Percentiles rank a stretch among this genome's conserved stretches.
phyloP scores from a whole-genome alignment of 1,284 basidiomycete genomes.

The Athelia psychrophila region DNA sequence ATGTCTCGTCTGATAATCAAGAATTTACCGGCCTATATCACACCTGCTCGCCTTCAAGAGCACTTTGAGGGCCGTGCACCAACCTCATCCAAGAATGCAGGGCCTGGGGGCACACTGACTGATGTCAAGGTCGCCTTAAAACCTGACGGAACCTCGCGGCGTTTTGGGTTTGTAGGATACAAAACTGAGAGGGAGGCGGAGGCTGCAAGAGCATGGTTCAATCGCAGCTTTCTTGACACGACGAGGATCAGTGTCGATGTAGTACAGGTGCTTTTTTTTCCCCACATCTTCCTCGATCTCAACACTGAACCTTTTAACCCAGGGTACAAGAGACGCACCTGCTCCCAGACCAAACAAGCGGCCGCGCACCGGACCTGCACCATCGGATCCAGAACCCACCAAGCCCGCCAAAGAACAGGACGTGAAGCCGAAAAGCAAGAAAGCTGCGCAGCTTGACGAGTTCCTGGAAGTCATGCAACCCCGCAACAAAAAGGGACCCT shows the following conservation, averaged over 20 bases:
- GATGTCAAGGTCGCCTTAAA: constrained; percentile 86
- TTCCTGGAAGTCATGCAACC: constrained; percentile 67
- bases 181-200: constrained; percentile 78
- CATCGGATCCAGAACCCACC: constrained; percentile 12
- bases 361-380: constrained; percentile 46
- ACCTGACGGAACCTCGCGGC: constrained; percentile 74
- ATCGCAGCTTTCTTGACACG: constrained; percentile 79
- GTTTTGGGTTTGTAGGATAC: constrained; percentile 94
- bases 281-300: neutral
- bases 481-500: constrained; percentile 51
- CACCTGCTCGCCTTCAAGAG: constrained; percentile 62
- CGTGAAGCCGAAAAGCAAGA: constrained; percentile 20
- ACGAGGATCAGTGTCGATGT: constrained; percentile 75
- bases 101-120: constrained; percentile 75
- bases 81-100: constrained; percentile 33
- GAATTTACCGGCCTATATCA: constrained; percentile 79
- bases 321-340: constrained; percentile 68
- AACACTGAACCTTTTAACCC: constrained; percentile 1
- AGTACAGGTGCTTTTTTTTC: constrained; percentile 56
- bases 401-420: constrained; percentile 10
- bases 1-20: constrained; percentile 94
- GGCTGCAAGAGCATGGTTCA: constrained; percentile 81
- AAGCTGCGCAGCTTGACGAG: constrained; percentile 47
- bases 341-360: constrained; percentile 67
- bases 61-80: constrained; percentile 49